Conservation (phyloP, 2,329 filamentous ascomycete genomes). For the Cladorrhinum sp. region DNA sequence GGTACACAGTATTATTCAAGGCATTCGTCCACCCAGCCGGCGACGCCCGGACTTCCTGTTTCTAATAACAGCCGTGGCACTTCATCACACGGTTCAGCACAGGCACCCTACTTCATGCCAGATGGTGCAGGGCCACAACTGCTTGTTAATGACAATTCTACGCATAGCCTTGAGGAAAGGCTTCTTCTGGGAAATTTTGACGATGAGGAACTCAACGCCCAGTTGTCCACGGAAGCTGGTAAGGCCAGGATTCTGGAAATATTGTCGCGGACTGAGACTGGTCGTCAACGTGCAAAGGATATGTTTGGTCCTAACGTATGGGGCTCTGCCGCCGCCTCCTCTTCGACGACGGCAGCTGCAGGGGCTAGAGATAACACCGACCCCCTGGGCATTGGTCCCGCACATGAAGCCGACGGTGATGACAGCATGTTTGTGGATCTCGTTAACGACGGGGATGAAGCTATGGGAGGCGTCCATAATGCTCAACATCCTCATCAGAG, state of each 20-base stretch:
- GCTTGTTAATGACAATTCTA: slow-evolving; percentile 39
- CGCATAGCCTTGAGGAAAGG: slow-evolving; percentile 48
- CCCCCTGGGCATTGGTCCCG: slow-evolving; percentile 29
- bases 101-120: slow-evolving; percentile 43
- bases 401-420: slow-evolving; percentile 44
- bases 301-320: slow-evolving; percentile 52
- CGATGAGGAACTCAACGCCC: slow-evolving; percentile 44
- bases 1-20: slow-evolving; percentile 36
- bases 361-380: slow-evolving; percentile 25
- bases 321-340: slow-evolving; percentile 29
- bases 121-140: slow-evolving; percentile 42
- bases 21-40: slow-evolving; percentile 35
- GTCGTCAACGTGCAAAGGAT: slow-evolving; percentile 49
- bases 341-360: slow-evolving; percentile 4
- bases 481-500: slow-evolving; percentile 11
- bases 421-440: slow-evolving; percentile 57
- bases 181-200: slow-evolving; percentile 43
- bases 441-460: slow-evolving; percentile 51
- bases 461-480: slow-evolving; percentile 41
- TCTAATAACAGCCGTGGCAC: slow-evolving; percentile 35
- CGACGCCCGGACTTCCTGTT: slow-evolving; percentile 35
- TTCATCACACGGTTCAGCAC: slow-evolving; percentile 36
- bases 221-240: slow-evolving; percentile 40
- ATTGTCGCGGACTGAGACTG: slow-evolving; percentile 47
- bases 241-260: slow-evolving; percentile 54